These are phyloP conservation scores for Blastobotrys parvus DNA, from an alignment of 805 yeast species.

Conservation along the genomic window DNA sequence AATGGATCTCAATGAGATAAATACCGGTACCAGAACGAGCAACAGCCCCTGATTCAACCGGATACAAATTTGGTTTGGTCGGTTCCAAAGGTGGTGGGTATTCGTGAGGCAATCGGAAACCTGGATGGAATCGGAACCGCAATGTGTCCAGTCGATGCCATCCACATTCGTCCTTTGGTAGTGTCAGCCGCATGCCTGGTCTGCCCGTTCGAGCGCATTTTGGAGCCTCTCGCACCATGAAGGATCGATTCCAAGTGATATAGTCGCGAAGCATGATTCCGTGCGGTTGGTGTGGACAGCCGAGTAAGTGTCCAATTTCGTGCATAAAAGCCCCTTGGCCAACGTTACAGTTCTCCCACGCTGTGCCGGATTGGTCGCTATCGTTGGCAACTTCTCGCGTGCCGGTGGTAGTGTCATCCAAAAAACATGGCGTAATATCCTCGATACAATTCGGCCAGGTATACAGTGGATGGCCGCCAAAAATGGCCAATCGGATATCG, in stretches of 20 bases:
- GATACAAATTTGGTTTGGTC: conserved; percentile 39
- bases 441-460: conserved; percentile 88
- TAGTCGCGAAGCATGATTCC: conserved; percentile 93
- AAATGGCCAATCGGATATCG: conserved; percentile 69
- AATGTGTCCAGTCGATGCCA: conserved; percentile 82
- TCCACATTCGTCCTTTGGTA: conserved; percentile 60
- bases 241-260: conserved; percentile 69
- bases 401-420: conserved; percentile 61
- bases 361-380: conserved; percentile 69
- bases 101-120: conserved; percentile 67
- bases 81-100: conserved; percentile 24
- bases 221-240: conserved; percentile 58
- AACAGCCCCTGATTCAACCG: conserved; percentile 39
- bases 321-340: conserved; percentile 93
- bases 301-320: conserved; percentile 85
- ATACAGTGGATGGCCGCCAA: conserved; percentile 87
- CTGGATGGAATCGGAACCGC: conserved; percentile 73
- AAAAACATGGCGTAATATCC: conserved; percentile 55
- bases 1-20: conserved; percentile 62
- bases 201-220: conserved; percentile 32
- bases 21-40: conserved; percentile 58
- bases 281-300: conserved; percentile 83
- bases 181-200: conserved; percentile 28
- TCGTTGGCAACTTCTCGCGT: conserved; percentile 83
- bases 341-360: conserved; percentile 83